Percentiles rank a stretch among this genome's conserved stretches.
phyloP scores from a whole-genome alignment of 2,329 filamentous ascomycete species.

The Calonectria leucothoes region DNA sequence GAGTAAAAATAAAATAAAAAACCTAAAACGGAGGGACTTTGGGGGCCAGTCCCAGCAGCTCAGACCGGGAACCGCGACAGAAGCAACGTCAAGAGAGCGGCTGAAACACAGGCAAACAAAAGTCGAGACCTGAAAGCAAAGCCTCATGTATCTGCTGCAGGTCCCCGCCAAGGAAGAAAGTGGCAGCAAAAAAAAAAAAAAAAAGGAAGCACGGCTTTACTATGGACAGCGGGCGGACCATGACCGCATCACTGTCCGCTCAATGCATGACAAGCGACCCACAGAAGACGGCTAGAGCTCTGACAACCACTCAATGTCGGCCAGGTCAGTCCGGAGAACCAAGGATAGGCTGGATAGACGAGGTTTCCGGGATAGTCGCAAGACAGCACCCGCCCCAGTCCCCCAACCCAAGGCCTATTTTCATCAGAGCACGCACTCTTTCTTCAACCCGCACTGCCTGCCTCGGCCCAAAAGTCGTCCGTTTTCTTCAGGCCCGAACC shows the following conservation, averaged over 20 bases:
- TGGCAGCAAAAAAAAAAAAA: neutral
- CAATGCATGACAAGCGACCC: constrained; percentile 15
- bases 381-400: neutral
- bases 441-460: constrained; percentile 9
- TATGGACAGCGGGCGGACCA: neutral
- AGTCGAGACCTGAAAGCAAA: neutral
- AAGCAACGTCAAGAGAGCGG: neutral
- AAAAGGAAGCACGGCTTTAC: neutral
- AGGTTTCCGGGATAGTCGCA: neutral
- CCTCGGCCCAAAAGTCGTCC: constrained; percentile 1
- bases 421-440: neutral
- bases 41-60: neutral
- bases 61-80: neutral
- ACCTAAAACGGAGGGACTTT: neutral
- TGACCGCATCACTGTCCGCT: neutral
- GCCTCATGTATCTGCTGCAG: constrained; percentile 5
- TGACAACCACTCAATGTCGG: neutral
- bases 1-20: neutral
- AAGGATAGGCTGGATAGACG: constrained; percentile 12
- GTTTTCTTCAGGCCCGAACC: neutral
- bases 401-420: neutral
- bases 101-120: neutral
- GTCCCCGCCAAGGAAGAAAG: neutral
- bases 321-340: constrained; percentile 9
- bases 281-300: neutral